Evolutionary conservation across 1,284 basidiomycete species (phyloP), one percentile per base, ranked within the genome.

Genomic region (Malassezia yamatoensis): DNA sequence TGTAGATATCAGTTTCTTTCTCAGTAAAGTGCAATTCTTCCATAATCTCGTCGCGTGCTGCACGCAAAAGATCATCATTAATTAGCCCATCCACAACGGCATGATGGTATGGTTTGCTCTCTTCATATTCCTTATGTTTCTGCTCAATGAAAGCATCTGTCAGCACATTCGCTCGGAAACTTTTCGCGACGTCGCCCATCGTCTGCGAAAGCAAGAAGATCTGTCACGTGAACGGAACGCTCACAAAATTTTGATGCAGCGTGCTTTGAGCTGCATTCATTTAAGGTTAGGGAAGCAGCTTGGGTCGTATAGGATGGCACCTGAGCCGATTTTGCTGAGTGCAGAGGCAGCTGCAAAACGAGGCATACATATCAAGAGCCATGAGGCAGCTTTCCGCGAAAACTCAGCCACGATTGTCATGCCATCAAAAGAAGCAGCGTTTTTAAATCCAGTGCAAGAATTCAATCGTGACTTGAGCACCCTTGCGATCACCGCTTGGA

Each of bases 1-100:
- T 93, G 83, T 96, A 98, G 65, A 98, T 98, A 73, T 98, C 93
- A 6, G 93, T 98, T 80, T 96, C 89, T 78, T 96, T 98, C 77
- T 90, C 86, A 7, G 89, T 85, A 76, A 96, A 96, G 67, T 83
- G 87, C 70, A 98, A 83, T 66, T 94, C 84, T 41, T 81, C 79
- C 62, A 90, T 78, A 66, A 90, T 80, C 73, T 89, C 87, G 63
- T 87, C 82, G 75, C 86, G 86, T 51, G 88, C 87, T 33, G 80
- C 79, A 60, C 78, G 79, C 52, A 93, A 80, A 32, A 94, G 80
- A 18, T 86, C 84, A 66, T 93, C 86, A 68, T 85, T 83, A 77
- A 96, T 86, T 24, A 98, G 80, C 60, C 84, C 83, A 45, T 86
- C 82, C 48, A 96, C 81, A 53, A 90, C 80, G 32, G 83, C 84